Evolutionary conservation across 2,329 filamentous ascomycete species (phyloP).

Genomic region (Aspergillus piperis): DNA sequence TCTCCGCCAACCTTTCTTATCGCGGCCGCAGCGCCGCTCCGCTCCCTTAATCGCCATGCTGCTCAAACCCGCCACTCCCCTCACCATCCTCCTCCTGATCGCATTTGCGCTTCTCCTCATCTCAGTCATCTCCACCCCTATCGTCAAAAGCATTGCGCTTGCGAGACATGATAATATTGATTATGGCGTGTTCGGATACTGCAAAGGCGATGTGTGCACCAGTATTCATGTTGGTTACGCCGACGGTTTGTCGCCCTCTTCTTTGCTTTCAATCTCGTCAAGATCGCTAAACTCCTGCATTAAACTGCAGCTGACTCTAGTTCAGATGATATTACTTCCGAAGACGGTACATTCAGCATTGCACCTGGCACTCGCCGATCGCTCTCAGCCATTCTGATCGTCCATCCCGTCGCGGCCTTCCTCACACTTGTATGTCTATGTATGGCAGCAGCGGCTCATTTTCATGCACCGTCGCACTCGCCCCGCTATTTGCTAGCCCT

Average conservation of each 20-base stretch:
- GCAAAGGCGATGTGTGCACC: slow-evolving; percentile 66
- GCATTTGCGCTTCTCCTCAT: slow-evolving; percentile 85
- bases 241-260: slow-evolving; percentile 62
- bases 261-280: slow-evolving; percentile 4
- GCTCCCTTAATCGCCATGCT: slow-evolving; percentile 56
- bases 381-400: slow-evolving; percentile 85
- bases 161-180: slow-evolving; percentile 73
- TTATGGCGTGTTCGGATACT: slow-evolving; percentile 94
- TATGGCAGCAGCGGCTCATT: slow-evolving; percentile 77
- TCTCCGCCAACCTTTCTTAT: slow-evolving; percentile 2
- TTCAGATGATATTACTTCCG: slow-evolving; percentile 41
- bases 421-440: slow-evolving; percentile 82
- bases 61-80: slow-evolving; percentile 87
- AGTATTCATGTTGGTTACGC: slow-evolving; percentile 81
- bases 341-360: slow-evolving; percentile 58
- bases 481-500: slow-evolving; percentile 81
- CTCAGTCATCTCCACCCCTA: slow-evolving; percentile 85
- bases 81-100: slow-evolving; percentile 79
- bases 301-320: slow-evolving; percentile 7
- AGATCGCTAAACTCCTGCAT: neutral
- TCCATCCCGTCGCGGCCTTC: slow-evolving; percentile 87
- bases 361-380: slow-evolving; percentile 66
- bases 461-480: slow-evolving; percentile 86
- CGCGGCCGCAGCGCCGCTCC: slow-evolving; percentile 13
- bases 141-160: slow-evolving; percentile 82